phyloP scores from a whole-genome alignment of 345 rosid species.

The Eucalyptus victrix region DNA sequence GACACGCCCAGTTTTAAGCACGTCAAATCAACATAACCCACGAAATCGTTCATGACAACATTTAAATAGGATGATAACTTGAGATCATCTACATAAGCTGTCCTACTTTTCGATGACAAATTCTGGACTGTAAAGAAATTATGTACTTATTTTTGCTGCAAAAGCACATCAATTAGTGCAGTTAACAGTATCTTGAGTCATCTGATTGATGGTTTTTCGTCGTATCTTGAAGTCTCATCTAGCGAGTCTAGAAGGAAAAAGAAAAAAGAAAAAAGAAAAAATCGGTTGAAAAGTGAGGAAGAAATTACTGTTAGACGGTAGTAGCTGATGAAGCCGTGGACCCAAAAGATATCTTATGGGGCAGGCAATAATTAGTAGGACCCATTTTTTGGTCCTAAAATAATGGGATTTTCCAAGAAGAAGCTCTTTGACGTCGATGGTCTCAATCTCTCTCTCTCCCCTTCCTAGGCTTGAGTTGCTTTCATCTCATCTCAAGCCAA shows the following conservation, averaged over 20 bases:
- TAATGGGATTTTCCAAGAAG: slow-evolving; percentile 2
- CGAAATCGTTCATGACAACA: neutral
- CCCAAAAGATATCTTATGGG: neutral
- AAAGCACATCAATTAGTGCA: neutral
- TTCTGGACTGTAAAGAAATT: neutral
- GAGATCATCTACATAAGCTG: neutral
- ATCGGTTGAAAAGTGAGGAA: neutral
- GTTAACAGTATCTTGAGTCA: neutral
- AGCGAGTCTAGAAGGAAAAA: neutral
- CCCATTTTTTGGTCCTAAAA: slow-evolving; percentile 17
- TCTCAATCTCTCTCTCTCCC: neutral
- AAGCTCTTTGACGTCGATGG: slow-evolving; percentile 8
- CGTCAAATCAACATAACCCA: neutral
- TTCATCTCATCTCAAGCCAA: neutral
- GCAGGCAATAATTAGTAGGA: slow-evolving; percentile 29
- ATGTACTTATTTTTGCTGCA: neutral
- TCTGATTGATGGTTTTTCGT: neutral
- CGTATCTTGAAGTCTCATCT: neutral
- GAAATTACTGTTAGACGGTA: neutral
- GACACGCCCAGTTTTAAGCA: neutral
- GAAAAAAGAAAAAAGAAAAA: neutral
- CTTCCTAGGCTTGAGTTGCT: neutral
- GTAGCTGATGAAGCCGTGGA: neutral
- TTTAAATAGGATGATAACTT: neutral
- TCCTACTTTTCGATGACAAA: neutral